phyloP scores from a whole-genome alignment of 768 basidiomycete genomes.

The Leucosporidium scottii region DNA sequence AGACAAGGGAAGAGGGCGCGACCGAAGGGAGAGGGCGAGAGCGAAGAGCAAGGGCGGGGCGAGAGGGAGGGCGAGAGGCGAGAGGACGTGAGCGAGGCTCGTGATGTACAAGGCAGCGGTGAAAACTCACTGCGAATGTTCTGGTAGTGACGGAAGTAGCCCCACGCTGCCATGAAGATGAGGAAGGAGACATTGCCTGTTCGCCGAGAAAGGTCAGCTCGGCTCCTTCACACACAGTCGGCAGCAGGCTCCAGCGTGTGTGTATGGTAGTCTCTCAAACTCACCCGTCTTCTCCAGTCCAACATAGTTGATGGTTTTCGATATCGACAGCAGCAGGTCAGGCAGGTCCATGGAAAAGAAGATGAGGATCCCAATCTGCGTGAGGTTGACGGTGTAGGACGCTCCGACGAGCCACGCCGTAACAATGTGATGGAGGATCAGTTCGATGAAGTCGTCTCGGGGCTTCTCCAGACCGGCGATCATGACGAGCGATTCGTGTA shows the following conservation, averaged over 20 bases:
- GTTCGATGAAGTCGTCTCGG: constrained; percentile 81
- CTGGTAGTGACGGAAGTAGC: constrained; percentile 50
- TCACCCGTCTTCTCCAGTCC: constrained; percentile 44
- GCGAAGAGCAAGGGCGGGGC: constrained; percentile 42
- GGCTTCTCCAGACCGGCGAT: constrained; percentile 85
- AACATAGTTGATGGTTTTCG: constrained; percentile 84
- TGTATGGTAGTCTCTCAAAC: too few species aligned
- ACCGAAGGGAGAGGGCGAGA: too few species aligned
- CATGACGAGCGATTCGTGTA: constrained; percentile 85
- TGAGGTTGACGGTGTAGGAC: constrained; percentile 62
- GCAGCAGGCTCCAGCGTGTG: too few species aligned
- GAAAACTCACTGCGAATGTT: constrained; percentile 63
- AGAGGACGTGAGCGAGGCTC: constrained; percentile 27
- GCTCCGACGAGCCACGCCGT: constrained; percentile 91
- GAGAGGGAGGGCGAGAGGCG: too few species aligned
- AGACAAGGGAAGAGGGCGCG: too few species aligned
- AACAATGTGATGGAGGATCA: constrained; percentile 72
- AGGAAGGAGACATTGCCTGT: constrained; percentile 51
- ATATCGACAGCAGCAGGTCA: constrained; percentile 68
- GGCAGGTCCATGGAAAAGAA: constrained; percentile 97
- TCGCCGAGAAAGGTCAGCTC: constrained; percentile 38
- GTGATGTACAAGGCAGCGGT: too few species aligned
- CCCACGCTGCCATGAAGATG: constrained; percentile 35
- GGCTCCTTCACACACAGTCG: too few species aligned
- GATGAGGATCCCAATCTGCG: constrained; percentile 74